Conservation (phyloP, 148 eudicot species). For the Diospyros kaki region DNA sequence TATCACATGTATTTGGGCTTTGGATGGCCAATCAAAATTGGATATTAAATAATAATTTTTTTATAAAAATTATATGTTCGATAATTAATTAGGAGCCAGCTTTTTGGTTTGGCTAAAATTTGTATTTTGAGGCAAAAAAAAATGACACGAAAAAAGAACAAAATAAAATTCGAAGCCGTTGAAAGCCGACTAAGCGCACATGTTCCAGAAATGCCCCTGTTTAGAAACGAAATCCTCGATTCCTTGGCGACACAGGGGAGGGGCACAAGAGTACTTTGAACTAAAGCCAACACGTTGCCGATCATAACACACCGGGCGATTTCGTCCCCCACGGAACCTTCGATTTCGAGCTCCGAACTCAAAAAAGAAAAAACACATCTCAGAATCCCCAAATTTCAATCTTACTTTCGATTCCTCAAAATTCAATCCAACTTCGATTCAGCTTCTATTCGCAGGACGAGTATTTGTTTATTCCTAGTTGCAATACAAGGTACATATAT, state of each 20-base stretch:
- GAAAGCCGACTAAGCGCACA: slow-evolving; percentile 5
- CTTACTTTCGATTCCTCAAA: neutral
- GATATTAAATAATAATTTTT: no score
- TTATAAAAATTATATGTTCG: no score
- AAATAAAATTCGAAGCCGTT: neutral
- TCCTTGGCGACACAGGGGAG: neutral
- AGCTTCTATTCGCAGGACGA: neutral
- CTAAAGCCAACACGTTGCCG: neutral
- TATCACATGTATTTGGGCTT: no score
- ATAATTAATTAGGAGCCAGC: no score
- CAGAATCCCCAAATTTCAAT: slow-evolving; percentile 9
- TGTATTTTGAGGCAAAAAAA: neutral
- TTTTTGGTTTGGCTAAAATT: neutral
- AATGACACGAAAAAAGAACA: neutral
- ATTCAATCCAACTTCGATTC: neutral
- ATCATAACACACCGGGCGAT: slow-evolving; percentile 1
- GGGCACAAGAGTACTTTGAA: neutral
- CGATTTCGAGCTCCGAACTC: slow-evolving; percentile 5
- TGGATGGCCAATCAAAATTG: no score
- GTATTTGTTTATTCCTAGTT: neutral
- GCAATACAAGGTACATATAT: neutral
- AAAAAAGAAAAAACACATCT: neutral
- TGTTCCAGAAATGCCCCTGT: neutral
- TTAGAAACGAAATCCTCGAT: neutral
- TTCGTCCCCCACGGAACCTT: slow-evolving; percentile 9